Conservation (phyloP, 192 early-diverging fungal species). For the Cladochytrium replicatum region DNA sequence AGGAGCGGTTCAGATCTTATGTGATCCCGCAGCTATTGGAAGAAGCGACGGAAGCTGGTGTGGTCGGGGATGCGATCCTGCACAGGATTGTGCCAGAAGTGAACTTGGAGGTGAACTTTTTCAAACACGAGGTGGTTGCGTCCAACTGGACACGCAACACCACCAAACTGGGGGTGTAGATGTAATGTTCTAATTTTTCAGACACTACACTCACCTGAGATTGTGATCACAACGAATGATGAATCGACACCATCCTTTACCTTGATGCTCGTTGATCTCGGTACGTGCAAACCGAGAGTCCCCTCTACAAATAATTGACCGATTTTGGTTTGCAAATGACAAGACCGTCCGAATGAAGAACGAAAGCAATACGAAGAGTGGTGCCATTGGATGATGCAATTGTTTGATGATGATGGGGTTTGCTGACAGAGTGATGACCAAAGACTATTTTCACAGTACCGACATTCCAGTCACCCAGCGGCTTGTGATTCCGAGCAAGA, state of each 20-base stretch:
- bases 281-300: constrained; percentile 5
- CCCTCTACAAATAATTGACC: not conserved
- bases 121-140: constrained; percentile 32
- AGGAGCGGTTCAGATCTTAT: no score
- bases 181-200: constrained; percentile 10
- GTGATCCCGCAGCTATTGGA: no score
- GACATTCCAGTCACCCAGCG: constrained; percentile 34
- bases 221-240: constrained; percentile 22
- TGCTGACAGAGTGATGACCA: not conserved
- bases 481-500: constrained; percentile 25
- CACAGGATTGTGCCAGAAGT: constrained; percentile 10
- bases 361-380: constrained; percentile 33
- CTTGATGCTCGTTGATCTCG: constrained; percentile 29
- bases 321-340: not conserved
- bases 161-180: constrained; percentile 19
- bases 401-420: constrained; percentile 2
- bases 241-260: constrained; percentile 19
- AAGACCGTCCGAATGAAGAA: constrained; percentile 27
- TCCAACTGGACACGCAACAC: constrained; percentile 28
- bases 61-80: constrained; percentile 30
- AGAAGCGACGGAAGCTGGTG: no score
- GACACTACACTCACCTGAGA: constrained; percentile 36
- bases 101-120: constrained; percentile 38
- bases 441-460: constrained; percentile 13
- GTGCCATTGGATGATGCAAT: constrained; percentile 44